Evolutionary conservation across 164 flowering plant genomes (phyloP).

Genomic region (Sextonia rubra): DNA sequence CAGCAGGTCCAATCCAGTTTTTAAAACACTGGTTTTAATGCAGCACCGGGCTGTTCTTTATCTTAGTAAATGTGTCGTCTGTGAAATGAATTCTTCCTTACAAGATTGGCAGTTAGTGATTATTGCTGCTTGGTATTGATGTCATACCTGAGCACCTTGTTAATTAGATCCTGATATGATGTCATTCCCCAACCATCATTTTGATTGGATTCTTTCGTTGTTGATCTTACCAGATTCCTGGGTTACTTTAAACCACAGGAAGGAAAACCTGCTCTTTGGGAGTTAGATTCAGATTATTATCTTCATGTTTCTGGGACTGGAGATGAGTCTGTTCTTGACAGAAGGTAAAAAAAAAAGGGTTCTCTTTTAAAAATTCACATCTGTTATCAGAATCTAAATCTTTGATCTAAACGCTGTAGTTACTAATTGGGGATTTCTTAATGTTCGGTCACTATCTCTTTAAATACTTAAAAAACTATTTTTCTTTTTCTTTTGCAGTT

Average conservation of each 20-base stretch:
- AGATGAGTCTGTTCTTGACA: conserved; percentile 56
- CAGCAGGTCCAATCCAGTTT: no score
- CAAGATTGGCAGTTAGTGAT: not conserved
- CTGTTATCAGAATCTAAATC: no score
- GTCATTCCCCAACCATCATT: not conserved
- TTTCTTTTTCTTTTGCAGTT: conserved; percentile 32
- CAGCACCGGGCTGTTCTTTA: no score
- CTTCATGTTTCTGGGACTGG: conserved; percentile 90
- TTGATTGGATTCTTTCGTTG: conserved; percentile 6
- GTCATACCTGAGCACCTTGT: not conserved
- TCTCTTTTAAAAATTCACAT: no score
- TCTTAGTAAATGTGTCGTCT: not conserved
- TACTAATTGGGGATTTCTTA: not conserved
- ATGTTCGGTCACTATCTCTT: not conserved
- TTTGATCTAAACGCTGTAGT: not conserved
- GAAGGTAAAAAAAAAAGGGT: conserved; percentile 32
- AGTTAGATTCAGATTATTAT: conserved; percentile 94
- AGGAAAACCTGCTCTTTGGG: conserved; percentile 98
- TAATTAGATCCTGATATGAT: not conserved
- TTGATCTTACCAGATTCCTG: conserved; percentile 58
- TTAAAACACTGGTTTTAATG: no score
- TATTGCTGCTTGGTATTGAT: not conserved
- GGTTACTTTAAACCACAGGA: conserved; percentile 96
- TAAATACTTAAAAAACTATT: not conserved
- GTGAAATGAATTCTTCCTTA: not conserved